Base-by-base conservation (phyloP, 2,329 filamentous ascomycete genomes). In the Dactylellina haptotyla region DNA sequence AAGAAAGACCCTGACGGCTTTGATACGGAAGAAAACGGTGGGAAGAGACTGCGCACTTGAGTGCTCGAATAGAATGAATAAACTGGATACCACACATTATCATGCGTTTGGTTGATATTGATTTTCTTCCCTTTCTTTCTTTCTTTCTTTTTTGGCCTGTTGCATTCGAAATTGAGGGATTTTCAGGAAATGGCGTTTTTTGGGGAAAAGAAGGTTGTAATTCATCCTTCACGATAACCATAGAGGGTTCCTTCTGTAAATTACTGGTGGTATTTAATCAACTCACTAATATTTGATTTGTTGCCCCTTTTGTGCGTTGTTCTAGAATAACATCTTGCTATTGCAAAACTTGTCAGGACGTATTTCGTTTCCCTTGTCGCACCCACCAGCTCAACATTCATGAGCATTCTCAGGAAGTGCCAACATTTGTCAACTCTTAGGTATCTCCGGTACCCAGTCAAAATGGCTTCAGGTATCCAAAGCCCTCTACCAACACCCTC, bases 11-110 rank as follows among this genome's bases (percentile, higher is more conserved):
- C 23, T 14, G 69, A 73, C 28, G 54, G 23, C 10, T 14, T 25
- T 23, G 41, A 28, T 1, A 14, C 18, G 1, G 69, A 73, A 43
- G 69, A 73, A 30, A 65, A 56, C 18, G 46, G n/a, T 4, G 57
- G 63, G 4, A 73, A 66, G 25, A 34, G 69, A 25, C 20, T 73
- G 39, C 69, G 69, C 20, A 50, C 54, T 30, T 73, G 50, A 65
- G 9, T 18, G 51, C 20, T 10, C 9, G 18, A 54, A 8, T 6
- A 45, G 45, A 3, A 25, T 30, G 16, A 45, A 20, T 45, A 14
- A 34, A 6, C 14, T 34, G 30, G 30, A 34, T 14, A 34, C 14
- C 14, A n/a, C n/a, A n/a, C n/a, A n/a, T n/a, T n/a, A n/a, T n/a
- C n/a, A n/a, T n/a, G n/a, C n/a, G n/a, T n/a, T n/a, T n/a, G n/a